Evolutionary conservation across 441 rosid genomes (phyloP).

Genomic region (Eruca vesicaria): DNA sequence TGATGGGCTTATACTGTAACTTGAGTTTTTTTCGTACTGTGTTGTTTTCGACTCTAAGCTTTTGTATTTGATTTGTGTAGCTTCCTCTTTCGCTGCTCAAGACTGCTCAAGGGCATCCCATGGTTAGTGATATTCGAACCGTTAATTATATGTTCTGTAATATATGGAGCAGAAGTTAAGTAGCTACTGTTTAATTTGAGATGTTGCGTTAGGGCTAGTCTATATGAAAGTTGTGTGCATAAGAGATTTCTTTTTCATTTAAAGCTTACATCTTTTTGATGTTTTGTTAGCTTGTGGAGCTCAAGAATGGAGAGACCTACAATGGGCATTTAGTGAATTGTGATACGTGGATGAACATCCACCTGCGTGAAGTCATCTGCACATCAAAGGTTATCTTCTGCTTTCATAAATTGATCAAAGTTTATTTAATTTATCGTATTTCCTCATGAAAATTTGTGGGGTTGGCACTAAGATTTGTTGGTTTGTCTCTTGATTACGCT

Average conservation of each 20-base stretch:
- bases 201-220: neutral
- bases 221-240: neutral
- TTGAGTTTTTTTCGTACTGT: neutral
- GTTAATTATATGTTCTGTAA: neutral
- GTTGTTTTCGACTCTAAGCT: neutral
- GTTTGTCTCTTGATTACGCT: neutral
- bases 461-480: neutral
- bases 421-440: neutral
- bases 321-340: slow-evolving; percentile 97
- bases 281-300: slow-evolving; percentile 71
- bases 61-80: slow-evolving; percentile 37
- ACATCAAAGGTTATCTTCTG: slow-evolving; percentile 69
- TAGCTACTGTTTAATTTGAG: neutral
- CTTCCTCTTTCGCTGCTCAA: slow-evolving; percentile 94
- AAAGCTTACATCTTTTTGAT: slow-evolving; percentile 7
- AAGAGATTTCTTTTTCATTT: neutral
- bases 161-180: neutral
- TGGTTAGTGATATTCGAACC: slow-evolving; percentile 46
- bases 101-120: slow-evolving; percentile 97
- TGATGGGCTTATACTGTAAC: neutral
- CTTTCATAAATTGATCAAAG: neutral
- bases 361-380: slow-evolving; percentile 96
- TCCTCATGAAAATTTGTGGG: slow-evolving; percentile 19
- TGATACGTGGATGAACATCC: slow-evolving; percentile 98
- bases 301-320: slow-evolving; percentile 96